Evolutionary conservation across 169 alveolate genomes (phyloP), one percentile per base, ranked within the genome.

Genomic region (Plasmodium cynomolgi): DNA sequence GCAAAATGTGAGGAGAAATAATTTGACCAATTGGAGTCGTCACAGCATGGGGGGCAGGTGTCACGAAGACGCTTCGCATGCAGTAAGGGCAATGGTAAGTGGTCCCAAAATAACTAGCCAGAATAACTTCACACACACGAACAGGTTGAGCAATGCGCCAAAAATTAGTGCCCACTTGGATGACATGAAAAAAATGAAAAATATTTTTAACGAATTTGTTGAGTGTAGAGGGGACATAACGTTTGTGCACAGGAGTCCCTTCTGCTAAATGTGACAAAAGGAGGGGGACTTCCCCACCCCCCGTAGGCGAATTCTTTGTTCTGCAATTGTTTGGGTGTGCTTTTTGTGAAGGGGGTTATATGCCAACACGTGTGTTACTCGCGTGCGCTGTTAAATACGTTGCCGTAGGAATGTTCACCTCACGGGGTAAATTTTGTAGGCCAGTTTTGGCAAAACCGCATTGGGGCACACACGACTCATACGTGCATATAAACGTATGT

Each of bases 141-240:
- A 31, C 29, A 54, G 73, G 31, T n/a, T 54, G 37, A 56, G 31
- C 15, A 44, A 71, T 39, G 29, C n/a, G 50, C 26, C 79, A 8
- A 39, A 84, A 54, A 71, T 72, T 44, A 68, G 75, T 29, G 62
- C 6, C 62, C 81, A 71, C 50, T 23, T 58, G 31, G 56, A 84
- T 44, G 83, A 44, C 41, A 71, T 39, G 80, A 79, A 50, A 9
- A 75, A 75, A 75, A 29, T 75, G 47, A 41, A 47, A 29, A 85
- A 85, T 54, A 85, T 85, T 85, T 85, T 75, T 77, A 85, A 85
- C 72, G 93, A 85, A 74, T 26, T 37, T 23, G 73, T 85, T 20
- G 93, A 41, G 13, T n/a, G 37, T 4, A 50, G 31, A 31, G 29
- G 37, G n/a, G 81, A 50, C 56, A 56, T 54, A 9, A 77, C 41